Base-by-base conservation (phyloP, 2,329 filamentous ascomycete genomes). In the Epichloe elymi region DNA sequence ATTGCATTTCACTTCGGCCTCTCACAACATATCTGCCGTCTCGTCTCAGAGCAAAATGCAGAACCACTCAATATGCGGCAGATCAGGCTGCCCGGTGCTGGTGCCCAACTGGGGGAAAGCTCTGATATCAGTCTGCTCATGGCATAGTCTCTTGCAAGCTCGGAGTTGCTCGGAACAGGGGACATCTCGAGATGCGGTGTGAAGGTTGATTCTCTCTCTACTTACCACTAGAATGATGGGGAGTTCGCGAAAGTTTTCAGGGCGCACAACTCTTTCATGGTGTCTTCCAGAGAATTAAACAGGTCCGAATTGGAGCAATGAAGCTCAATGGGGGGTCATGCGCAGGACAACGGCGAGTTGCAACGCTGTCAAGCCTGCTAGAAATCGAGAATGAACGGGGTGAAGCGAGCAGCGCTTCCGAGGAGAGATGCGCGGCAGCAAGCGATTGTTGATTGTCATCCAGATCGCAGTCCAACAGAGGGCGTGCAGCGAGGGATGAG, bases 181-280 rank as follows among this genome's bases (percentile, higher is more conserved):
- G 53, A 43, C 48, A 52, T 63, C 67, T 65, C 59, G 10, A 19
- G 17, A 19, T 30, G 26, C 8, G 26, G 26, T 30, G 8, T 30
- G 1, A 30, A 30, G 26, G 0, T 30, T 30, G 8, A 30, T 3
- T 10, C 26, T 30, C 1, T 30, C 26, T 30, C 26, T 30, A 30
- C 26, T 30, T 30, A 71, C 69, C 66, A 68, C 66, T 71, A 71
- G 60, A 60, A 68, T 54, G 62, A 65, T 61, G 58, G 65, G 56
- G 63, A 58, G 56, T 59, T 61, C 56, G 59, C 56, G 57, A 59
- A 55, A 55, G 61, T 59, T 54, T 58, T 54, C 58, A 60, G 55
- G 57, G 60, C 59, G 60, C 63, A 60, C 64, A 67, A 70, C 65
- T 61, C 60, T 67, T 67, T 68, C 68, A 70, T 70, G 61, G 59